A percentile compares a stretch with the other conserved stretches of the same genome.
These are phyloP conservation scores for Solanum paucissectum DNA, from an alignment of 257 asterid species.

Conservation along the genomic window DNA sequence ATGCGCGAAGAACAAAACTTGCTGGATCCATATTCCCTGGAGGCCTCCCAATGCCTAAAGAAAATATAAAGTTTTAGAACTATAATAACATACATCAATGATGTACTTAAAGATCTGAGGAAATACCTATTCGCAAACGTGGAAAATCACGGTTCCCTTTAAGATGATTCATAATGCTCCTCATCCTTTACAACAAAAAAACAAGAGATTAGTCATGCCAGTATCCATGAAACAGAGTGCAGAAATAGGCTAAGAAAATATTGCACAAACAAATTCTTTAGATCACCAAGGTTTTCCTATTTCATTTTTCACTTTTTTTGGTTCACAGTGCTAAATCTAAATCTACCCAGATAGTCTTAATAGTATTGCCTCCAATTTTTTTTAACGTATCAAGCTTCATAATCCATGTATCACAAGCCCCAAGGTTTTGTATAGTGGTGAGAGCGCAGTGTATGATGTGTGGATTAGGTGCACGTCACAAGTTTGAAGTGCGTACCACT, in stretches of 20 bases:
- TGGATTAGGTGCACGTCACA: neutral
- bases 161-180: constrained; percentile 64
- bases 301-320: neutral
- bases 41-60: constrained; percentile 84
- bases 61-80: neutral
- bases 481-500: neutral
- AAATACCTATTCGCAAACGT: constrained; percentile 73
- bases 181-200: constrained; percentile 57
- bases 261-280: neutral
- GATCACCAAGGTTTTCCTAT: neutral
- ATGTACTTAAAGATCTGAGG: neutral
- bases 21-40: constrained; percentile 83
- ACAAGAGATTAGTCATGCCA: neutral
- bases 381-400: neutral
- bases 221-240: neutral
- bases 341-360: neutral
- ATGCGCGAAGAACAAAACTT: constrained; percentile 72
- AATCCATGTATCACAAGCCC: neutral
- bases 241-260: neutral
- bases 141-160: constrained; percentile 83
- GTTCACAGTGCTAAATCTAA: neutral
- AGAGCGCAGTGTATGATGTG: neutral
- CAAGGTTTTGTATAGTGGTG: neutral
- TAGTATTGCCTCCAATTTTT: neutral
- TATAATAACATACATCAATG: neutral